A percentile compares a stretch with the other conserved stretches of the same genome.
phyloP scores from a whole-genome alignment of 1,284 basidiomycete species.

The Microbotryum silenes-acaulis region DNA sequence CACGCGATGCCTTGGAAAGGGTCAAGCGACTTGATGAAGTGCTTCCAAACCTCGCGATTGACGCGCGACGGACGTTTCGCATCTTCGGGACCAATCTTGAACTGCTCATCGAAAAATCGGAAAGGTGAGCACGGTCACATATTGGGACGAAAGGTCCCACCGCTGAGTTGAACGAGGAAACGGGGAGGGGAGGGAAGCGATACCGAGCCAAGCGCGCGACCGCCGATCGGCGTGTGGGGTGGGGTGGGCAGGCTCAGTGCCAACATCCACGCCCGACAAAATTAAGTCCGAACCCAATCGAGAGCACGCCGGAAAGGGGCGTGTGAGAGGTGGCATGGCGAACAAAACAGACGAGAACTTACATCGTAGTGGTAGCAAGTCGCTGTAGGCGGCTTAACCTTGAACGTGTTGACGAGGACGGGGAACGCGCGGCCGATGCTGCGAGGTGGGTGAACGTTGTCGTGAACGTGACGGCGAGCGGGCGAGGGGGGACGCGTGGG shows the following conservation, averaged over 20 bases:
- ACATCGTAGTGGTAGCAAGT: conserved; percentile 13
- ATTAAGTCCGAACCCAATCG: no score
- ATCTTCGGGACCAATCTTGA: background rate
- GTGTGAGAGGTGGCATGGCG: no score
- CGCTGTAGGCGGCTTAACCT: conserved; percentile 2
- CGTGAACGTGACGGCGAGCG: no score
- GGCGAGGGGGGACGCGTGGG: no score
- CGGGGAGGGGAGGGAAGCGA: no score
- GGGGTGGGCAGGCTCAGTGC: no score
- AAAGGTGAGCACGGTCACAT: no score
- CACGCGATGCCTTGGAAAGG: background rate
- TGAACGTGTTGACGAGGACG: conserved; percentile 12
- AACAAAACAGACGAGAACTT: background rate
- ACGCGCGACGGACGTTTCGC: background rate
- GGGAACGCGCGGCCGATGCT: conserved; percentile 2
- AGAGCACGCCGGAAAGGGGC: no score
- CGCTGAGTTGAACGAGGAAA: no score
- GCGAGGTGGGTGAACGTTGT: background rate
- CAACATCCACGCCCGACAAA: no score
- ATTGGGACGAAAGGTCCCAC: no score
- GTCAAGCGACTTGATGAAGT: background rate
- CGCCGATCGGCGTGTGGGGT: no score
- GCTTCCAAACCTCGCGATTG: conserved; percentile 5
- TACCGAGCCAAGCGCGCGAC: background rate
- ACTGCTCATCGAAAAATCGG: background rate